phyloP scores from a whole-genome alignment of 441 rosid genomes.

The Isatis lusitanica region DNA sequence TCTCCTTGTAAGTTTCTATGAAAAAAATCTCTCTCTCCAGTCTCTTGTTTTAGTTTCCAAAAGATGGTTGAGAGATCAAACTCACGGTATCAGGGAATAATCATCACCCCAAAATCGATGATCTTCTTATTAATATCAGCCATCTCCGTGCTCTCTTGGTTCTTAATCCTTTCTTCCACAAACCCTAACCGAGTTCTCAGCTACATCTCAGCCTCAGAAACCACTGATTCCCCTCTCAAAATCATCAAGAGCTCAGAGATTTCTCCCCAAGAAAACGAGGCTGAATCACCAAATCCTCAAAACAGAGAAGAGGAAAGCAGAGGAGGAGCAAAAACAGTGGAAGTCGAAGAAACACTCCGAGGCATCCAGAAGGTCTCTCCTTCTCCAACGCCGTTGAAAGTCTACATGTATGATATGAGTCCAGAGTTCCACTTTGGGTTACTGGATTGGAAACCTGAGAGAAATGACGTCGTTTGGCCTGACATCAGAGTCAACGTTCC shows the following conservation, averaged over 20 bases:
- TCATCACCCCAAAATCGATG: conserved; percentile 46
- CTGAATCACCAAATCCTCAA: conserved; percentile 33
- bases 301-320: conserved; percentile 37
- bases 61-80: conserved; percentile 62
- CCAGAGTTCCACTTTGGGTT: conserved; percentile 84
- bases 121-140: conserved; percentile 51
- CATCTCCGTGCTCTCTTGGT: conserved; percentile 69
- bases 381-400: conserved; percentile 45
- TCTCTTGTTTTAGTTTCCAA: conserved; percentile 22
- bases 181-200: conserved; percentile 43
- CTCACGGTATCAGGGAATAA: conserved; percentile 35
- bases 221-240: conserved; percentile 36
- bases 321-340: conserved; percentile 27
- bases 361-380: conserved; percentile 31
- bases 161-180: conserved; percentile 66
- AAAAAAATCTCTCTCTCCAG: conserved; percentile 13
- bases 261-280: conserved; percentile 12
- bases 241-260: conserved; percentile 34
- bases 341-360: conserved; percentile 14
- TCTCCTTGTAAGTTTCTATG: conserved; percentile 6
- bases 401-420: conserved; percentile 87
- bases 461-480: conserved; percentile 67
- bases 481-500: conserved; percentile 59
- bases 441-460: conserved; percentile 64
- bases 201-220: conserved; percentile 39